phyloP scores from a whole-genome alignment of 345 rosid genomes.

The Syzygium jambos region DNA sequence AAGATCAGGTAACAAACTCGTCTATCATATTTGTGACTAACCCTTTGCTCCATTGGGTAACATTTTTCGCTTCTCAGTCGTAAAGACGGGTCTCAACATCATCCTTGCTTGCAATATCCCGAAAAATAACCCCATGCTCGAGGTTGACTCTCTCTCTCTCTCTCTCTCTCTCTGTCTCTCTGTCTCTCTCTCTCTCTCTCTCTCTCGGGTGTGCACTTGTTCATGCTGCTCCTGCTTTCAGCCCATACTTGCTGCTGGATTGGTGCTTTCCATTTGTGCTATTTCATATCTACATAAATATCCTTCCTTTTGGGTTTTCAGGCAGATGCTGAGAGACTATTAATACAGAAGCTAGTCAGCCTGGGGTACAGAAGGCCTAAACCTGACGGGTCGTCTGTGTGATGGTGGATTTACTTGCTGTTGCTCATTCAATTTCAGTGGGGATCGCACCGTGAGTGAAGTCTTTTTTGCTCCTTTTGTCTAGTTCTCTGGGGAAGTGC shows the following conservation, averaged over 20 bases:
- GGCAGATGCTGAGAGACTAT: constrained; percentile 74
- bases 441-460: not conserved
- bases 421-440: not conserved
- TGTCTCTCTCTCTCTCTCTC: not conserved
- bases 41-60: not conserved
- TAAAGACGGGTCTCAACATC: constrained; percentile 76
- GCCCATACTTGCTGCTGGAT: not conserved
- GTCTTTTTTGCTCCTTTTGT: not conserved
- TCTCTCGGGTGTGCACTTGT: not conserved
- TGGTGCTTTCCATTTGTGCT: not conserved
- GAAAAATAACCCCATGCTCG: constrained; percentile 73
- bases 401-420: not conserved
- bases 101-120: constrained; percentile 83
- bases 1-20: constrained; percentile 43
- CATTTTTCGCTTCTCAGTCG: constrained; percentile 29
- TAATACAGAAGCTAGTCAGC: constrained; percentile 61
- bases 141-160: constrained; percentile 29
- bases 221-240: not conserved
- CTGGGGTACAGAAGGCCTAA: constrained; percentile 54
- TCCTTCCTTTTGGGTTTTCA: constrained; percentile 12
- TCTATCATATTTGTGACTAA: not conserved
- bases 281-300: not conserved
- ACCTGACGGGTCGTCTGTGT: constrained; percentile 6
- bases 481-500: not conserved
- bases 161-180: too few species aligned